Conservation (phyloP, 495 filamentous ascomycete species). For the Cercophora scortea region DNA sequence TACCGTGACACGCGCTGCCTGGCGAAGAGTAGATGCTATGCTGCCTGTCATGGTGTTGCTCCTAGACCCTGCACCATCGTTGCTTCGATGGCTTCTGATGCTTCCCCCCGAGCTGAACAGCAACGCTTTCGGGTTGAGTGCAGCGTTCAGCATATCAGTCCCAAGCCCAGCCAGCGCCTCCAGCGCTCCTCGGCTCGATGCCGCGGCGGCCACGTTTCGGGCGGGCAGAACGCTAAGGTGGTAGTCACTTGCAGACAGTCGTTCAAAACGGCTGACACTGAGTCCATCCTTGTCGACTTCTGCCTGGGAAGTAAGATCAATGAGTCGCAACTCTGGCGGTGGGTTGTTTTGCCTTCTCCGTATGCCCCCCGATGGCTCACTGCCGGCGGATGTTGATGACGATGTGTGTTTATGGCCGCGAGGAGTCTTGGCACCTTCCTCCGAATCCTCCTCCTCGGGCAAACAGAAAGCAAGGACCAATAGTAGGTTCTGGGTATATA, state of each 20-base stretch:
- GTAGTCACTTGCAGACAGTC: slow-evolving; percentile 84
- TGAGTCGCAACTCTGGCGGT: slow-evolving; percentile 81
- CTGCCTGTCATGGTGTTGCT: slow-evolving; percentile 10
- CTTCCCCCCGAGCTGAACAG: slow-evolving; percentile 85
- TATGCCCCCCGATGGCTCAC: slow-evolving; percentile 49
- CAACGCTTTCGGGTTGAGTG: slow-evolving; percentile 72
- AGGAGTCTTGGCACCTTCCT: slow-evolving; percentile 11
- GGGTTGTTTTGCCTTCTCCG: slow-evolving; percentile 65
- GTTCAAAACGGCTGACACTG: slow-evolving; percentile 74
- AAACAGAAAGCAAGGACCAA: slow-evolving; percentile 85
- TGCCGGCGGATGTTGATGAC: slow-evolving; percentile 36
- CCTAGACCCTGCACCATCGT: slow-evolving; percentile 26
- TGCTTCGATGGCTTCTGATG: slow-evolving; percentile 63
- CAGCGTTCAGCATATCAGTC: slow-evolving; percentile 65
- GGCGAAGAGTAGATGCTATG: slow-evolving; percentile 11
- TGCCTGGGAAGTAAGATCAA: slow-evolving; percentile 72
- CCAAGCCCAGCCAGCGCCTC: slow-evolving; percentile 55
- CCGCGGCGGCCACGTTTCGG: slow-evolving; percentile 50
- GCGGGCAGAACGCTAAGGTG: slow-evolving; percentile 79
- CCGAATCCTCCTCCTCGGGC: slow-evolving; percentile 54
- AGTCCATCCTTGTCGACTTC: slow-evolving; percentile 74
- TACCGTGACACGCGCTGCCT: slow-evolving; percentile 19
- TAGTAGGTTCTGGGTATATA: slow-evolving; percentile 89
- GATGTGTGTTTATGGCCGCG: slow-evolving; percentile 25
- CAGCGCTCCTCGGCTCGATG: slow-evolving; percentile 61